Evolutionary conservation across 169 alveolate genomes (phyloP).

Genomic region (Plasmodium billcollinsi): DNA sequence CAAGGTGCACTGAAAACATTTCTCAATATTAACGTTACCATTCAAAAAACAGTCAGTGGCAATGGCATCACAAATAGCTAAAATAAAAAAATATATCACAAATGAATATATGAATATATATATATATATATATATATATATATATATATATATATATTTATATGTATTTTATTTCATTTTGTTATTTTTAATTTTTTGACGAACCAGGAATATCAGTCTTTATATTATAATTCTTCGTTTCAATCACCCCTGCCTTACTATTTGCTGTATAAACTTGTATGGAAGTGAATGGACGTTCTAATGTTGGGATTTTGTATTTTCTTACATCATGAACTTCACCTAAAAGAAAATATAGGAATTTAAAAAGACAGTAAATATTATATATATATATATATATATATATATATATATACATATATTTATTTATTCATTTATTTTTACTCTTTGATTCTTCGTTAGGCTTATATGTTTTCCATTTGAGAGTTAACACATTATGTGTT

Average conservation of each 20-base stretch:
- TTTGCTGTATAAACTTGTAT: slow-evolving; percentile 54
- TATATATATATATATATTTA: no score
- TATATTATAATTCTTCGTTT: slow-evolving; percentile 33
- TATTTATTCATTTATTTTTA: background rate
- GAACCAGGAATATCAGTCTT: slow-evolving; percentile 32
- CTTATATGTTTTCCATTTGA: background rate
- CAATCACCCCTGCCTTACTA: background rate
- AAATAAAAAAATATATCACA: background rate
- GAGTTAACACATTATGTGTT: background rate
- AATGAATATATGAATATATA: background rate
- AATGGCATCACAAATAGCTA: slow-evolving; percentile 12
- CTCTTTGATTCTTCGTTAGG: background rate
- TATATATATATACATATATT: no score
- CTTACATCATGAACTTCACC: slow-evolving; percentile 21
- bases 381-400: no score
- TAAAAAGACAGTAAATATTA: no score
- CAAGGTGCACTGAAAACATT: slow-evolving; percentile 48
- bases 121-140: no score
- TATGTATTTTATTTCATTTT: background rate
- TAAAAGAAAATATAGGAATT: no score
- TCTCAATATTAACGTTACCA: slow-evolving; percentile 31
- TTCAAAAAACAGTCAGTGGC: slow-evolving; percentile 43
- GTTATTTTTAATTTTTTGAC: slow-evolving; percentile 5
- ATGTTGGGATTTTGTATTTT: slow-evolving; percentile 22
- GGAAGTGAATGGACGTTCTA: slow-evolving; percentile 49